These are phyloP conservation scores for Cunninghamia lanceolata DNA, from an alignment of 75 land plant species.

Conservation along the genomic window DNA sequence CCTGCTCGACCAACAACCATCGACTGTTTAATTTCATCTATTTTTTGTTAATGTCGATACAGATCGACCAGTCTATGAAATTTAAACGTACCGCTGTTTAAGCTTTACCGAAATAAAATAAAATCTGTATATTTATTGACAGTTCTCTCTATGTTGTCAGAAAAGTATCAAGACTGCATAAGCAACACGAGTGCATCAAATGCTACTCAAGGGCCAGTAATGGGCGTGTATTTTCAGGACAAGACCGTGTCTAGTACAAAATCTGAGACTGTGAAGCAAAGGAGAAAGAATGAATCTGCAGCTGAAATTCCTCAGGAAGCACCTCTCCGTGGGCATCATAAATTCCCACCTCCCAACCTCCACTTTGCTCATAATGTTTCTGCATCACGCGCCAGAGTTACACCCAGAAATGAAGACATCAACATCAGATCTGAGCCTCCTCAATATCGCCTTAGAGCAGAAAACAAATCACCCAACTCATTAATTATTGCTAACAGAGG, in stretches of 20 bases:
- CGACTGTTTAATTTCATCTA: no score
- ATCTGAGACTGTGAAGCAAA: not conserved
- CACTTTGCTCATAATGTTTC: not conserved
- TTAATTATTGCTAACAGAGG: not conserved
- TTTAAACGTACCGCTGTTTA: no score
- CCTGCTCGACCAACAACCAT: no score
- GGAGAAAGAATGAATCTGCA: not conserved
- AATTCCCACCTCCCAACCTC: not conserved
- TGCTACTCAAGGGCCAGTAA: not conserved
- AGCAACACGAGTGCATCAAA: not conserved
- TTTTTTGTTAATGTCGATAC: no score
- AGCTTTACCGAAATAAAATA: no score
- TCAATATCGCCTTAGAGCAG: not conserved
- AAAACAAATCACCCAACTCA: not conserved
- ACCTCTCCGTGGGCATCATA: not conserved
- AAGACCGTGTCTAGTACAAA: not conserved
- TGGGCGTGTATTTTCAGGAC: not conserved
- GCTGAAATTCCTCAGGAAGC: not conserved
- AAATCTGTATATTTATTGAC: not conserved
- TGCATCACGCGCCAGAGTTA: not conserved
- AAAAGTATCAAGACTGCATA: not conserved
- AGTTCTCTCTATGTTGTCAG: not conserved
- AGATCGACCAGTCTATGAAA: no score
- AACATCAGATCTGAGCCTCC: not conserved
- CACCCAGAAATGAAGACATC: not conserved